Percentiles rank a stretch among this genome's conserved stretches.
Evolutionary conservation across 1,139 yeast genomes (phyloP).

Genomic region (Geotrichum reessii): DNA sequence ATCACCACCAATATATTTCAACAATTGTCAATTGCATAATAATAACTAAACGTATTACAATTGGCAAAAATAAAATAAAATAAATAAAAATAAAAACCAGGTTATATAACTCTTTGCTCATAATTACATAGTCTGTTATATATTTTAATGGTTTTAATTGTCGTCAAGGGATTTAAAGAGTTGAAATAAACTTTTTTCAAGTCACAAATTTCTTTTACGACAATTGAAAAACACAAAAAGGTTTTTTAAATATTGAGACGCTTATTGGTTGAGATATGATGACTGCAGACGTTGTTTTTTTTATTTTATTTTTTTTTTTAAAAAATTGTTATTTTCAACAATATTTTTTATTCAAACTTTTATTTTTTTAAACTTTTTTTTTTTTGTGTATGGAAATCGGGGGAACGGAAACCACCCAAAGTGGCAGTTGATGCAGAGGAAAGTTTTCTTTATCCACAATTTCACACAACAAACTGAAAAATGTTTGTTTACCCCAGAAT

Average conservation of each 20-base stretch:
- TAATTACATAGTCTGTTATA: too few species aligned
- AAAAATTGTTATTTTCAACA: too few species aligned
- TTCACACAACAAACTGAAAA: background rate
- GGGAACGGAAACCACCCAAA: background rate
- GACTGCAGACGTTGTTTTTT: background rate
- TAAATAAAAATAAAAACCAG: background rate
- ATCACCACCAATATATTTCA: background rate
- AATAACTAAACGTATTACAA: background rate
- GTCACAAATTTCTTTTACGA: background rate
- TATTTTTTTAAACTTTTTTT: too few species aligned
- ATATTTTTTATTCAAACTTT: too few species aligned
- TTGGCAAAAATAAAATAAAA: too few species aligned
- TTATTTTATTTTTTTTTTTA: too few species aligned
- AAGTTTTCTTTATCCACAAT: too few species aligned
- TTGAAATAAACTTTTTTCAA: background rate
- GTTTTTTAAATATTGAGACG: background rate
- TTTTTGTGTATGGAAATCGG: background rate
- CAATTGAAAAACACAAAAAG: too few species aligned
- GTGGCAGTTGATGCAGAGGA: background rate
- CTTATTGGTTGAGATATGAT: background rate
- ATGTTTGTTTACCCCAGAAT: slow-evolving; percentile 8
- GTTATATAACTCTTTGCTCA: background rate
- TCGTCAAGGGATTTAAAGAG: background rate
- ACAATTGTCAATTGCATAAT: too few species aligned
- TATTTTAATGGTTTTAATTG: background rate